Conservation (phyloP, 164 flowering plant genomes). For the Warburgia ugandensis region DNA sequence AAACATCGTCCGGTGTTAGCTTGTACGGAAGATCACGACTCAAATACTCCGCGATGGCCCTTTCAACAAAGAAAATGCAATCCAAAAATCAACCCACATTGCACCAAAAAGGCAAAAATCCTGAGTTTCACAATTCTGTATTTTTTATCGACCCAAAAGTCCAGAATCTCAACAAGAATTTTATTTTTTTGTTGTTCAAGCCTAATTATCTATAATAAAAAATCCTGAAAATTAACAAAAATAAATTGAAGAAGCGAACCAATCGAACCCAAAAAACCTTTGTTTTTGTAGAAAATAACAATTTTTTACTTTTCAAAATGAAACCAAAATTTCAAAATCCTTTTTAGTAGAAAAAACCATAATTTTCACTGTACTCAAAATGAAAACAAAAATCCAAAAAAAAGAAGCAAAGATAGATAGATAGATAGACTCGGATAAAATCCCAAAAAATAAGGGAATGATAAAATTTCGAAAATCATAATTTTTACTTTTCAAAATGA, state of each 20-base stretch:
- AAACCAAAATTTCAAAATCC: not conserved
- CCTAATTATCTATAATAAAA: not conserved
- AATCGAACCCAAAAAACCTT: not conserved
- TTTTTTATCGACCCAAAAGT: not conserved
- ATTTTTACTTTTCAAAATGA: too few relatives aligned
- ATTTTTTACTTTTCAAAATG: too few relatives aligned
- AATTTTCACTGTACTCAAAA: too few relatives aligned
- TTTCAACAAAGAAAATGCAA: constrained; percentile 19
- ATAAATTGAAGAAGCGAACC: not conserved
- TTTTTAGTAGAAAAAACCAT: not conserved
- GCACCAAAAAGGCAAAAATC: not conserved
- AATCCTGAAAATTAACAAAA: not conserved
- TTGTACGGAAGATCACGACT: constrained; percentile 73
- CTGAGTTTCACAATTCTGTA: not conserved
- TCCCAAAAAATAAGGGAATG: not conserved
- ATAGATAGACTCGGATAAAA: not conserved
- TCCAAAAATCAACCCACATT: not conserved
- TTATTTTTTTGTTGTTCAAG: not conserved
- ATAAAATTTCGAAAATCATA: not conserved
- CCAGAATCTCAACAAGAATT: not conserved
- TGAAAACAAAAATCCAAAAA: not conserved
- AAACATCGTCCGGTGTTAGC: constrained; percentile 65
- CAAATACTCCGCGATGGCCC: constrained; percentile 76
- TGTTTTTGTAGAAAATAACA: too few relatives aligned
- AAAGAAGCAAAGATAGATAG: not conserved